phyloP scores from a whole-genome alignment of 192 early-diverging fungal species.

The Mortierella hygrophila region DNA sequence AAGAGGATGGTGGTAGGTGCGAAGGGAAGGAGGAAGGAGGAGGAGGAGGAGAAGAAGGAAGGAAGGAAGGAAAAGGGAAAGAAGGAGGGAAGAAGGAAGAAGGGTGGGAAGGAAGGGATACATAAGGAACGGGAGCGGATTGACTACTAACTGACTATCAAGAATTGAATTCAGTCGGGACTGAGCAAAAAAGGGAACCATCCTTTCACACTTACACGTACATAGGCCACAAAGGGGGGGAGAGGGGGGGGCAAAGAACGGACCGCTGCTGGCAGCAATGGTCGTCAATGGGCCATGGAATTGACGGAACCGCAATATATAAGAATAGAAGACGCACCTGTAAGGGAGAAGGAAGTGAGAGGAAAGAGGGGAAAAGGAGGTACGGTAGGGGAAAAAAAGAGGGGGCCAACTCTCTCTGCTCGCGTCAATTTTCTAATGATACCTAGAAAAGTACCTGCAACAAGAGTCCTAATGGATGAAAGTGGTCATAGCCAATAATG shows the following conservation, averaged over 20 bases:
- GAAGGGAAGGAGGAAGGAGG: not conserved
- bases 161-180: slow-evolving; percentile 5
- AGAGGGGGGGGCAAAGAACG: not conserved
- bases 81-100: not conserved
- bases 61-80: not conserved
- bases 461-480: too few species aligned
- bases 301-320: too few species aligned
- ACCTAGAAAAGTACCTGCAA: too few species aligned
- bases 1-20: not conserved
- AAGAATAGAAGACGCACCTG: too few species aligned
- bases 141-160: too few species aligned
- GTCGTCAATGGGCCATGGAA: too few species aligned
- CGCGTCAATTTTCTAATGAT: too few species aligned
- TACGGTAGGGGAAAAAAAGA: too few species aligned
- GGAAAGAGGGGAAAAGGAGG: too few species aligned
- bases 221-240: not conserved
- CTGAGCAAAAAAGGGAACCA: not conserved
- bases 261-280: too few species aligned
- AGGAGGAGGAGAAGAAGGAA: not conserved
- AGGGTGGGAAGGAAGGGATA: not conserved
- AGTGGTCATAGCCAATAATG: not conserved
- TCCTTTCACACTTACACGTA: not conserved
- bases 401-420: too few species aligned
- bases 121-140: not conserved
- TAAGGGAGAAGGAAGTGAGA: too few species aligned